Evolutionary conservation across 495 filamentous ascomycete species (phyloP).

Genomic region (Geoglossum glabrum): DNA sequence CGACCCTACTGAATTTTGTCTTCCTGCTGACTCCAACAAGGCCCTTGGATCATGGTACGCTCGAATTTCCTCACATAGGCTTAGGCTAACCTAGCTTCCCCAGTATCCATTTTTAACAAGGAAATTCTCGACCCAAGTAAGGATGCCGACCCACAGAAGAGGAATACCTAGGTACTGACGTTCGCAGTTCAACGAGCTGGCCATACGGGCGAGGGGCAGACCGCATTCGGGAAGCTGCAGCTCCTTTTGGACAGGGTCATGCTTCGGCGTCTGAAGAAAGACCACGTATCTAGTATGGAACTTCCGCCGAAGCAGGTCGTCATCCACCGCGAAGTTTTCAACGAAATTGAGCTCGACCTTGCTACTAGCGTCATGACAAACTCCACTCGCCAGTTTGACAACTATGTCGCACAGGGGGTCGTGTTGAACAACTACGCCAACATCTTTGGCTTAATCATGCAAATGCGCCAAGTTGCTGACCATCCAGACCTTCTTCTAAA

Average conservation of each 20-base stretch:
- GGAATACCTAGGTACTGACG: constrained; percentile 8
- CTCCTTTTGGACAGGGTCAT: constrained; percentile 79
- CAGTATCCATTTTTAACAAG: constrained; percentile 83
- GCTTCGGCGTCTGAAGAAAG: constrained; percentile 78
- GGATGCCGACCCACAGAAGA: constrained; percentile 7
- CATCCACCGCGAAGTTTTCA: constrained; percentile 84
- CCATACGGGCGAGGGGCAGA: constrained; percentile 29
- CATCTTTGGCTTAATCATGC: constrained; percentile 75
- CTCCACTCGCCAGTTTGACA: constrained; percentile 70
- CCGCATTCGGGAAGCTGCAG: constrained; percentile 61
- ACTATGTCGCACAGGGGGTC: constrained; percentile 84
- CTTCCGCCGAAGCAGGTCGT: constrained; percentile 85
- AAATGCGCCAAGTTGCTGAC: constrained; percentile 91
- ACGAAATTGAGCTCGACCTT: constrained; percentile 85
- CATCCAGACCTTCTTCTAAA: constrained; percentile 88
- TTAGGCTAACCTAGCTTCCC: neutral
- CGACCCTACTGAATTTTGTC: neutral
- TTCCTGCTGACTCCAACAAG: neutral
- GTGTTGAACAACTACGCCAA: constrained; percentile 72
- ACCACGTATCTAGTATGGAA: constrained; percentile 84
- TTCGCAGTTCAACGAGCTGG: constrained; percentile 25
- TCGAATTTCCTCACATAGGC: neutral
- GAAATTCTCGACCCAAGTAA: constrained; percentile 65
- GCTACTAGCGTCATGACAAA: constrained; percentile 90
- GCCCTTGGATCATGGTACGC: constrained; percentile 35